Percentiles rank a stretch among this genome's conserved stretches.
These are phyloP conservation scores for Flaveria robusta DNA, from an alignment of 129 eudicot species.

Conservation along the genomic window DNA sequence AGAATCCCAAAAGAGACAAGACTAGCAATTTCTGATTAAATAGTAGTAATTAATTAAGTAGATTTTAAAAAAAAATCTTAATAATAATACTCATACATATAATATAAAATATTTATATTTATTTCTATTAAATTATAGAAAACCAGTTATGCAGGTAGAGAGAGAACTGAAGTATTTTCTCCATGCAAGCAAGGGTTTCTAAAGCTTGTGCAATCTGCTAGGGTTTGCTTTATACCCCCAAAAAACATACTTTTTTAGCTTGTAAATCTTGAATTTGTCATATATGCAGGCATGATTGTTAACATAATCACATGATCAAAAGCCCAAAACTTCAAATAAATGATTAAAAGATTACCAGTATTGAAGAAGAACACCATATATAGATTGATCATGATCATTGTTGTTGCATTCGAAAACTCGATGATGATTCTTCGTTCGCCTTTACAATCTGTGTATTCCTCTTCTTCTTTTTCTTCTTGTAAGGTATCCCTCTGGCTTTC, in stretches of 20 bases:
- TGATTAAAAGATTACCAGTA: slow-evolving; percentile 33
- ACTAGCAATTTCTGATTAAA: slow-evolving; percentile 28
- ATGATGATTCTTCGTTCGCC: slow-evolving; percentile 41
- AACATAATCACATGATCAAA: neutral
- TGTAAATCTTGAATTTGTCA: slow-evolving; percentile 24
- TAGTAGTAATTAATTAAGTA: slow-evolving; percentile 28
- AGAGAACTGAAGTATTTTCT: slow-evolving; percentile 30
- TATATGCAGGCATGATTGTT: slow-evolving; percentile 11
- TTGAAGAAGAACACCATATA: slow-evolving; percentile 13
- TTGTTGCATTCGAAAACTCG: slow-evolving; percentile 45
- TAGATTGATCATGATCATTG: slow-evolving; percentile 30
- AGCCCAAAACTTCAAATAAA: neutral
- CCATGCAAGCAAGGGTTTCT: slow-evolving; percentile 45
- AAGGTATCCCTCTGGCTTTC: slow-evolving; percentile 68
- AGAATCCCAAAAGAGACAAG: slow-evolving; percentile 45
- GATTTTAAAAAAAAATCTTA: slow-evolving; percentile 12
- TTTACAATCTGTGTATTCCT: slow-evolving; percentile 42
- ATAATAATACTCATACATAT: slow-evolving; percentile 17
- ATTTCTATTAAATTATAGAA: neutral
- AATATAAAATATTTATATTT: neutral
- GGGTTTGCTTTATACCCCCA: slow-evolving; percentile 33
- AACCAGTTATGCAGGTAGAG: slow-evolving; percentile 28
- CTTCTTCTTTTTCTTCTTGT: slow-evolving; percentile 77
- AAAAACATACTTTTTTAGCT: slow-evolving; percentile 22
- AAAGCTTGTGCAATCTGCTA: slow-evolving; percentile 30